Conservation (phyloP, 768 basidiomycete species). For the Suillus americanus region DNA sequence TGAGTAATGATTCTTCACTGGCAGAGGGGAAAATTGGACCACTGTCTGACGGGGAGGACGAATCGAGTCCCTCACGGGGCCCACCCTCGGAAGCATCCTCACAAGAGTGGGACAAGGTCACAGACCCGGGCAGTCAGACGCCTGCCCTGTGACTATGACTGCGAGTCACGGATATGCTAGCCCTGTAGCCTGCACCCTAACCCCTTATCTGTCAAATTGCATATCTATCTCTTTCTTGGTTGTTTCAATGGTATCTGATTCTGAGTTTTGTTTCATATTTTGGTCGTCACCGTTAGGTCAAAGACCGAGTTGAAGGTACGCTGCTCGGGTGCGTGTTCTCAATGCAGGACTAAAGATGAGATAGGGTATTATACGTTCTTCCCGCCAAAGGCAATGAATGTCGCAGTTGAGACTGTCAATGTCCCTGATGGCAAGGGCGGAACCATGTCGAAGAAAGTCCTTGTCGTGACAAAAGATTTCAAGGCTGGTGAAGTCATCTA, state of each 20-base stretch:
- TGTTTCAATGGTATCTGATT: conserved; percentile 54
- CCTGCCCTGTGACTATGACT: conserved; percentile 43
- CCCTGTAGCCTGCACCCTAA: conserved; percentile 22
- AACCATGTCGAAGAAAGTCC: conserved; percentile 45
- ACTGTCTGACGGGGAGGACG: conserved; percentile 48
- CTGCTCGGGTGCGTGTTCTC: conserved; percentile 18
- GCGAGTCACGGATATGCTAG: conserved; percentile 26
- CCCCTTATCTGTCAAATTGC: conserved; percentile 15
- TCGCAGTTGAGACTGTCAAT: conserved; percentile 49
- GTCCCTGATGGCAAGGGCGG: conserved; percentile 18
- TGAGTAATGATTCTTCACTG: conserved; percentile 61
- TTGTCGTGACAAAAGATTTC: conserved; percentile 69
- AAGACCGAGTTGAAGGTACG: conserved; percentile 76
- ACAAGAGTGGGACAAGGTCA: conserved; percentile 88
- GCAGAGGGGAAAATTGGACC: conserved; percentile 24
- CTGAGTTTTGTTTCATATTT: conserved; percentile 34
- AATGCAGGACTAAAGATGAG: conserved; percentile 17
- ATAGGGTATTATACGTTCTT: conserved; percentile 77
- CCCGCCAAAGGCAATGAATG: conserved; percentile 72
- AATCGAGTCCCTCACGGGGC: conserved; percentile 59
- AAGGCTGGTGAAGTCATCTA: conserved; percentile 74
- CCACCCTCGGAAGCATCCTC: conserved; percentile 87
- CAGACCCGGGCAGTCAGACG: conserved; percentile 65
- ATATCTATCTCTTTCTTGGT: conserved; percentile 19
- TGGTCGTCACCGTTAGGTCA: conserved; percentile 46